phyloP scores from a whole-genome alignment of 208 protist genomes.

The Trypanosoma caninum region DNA sequence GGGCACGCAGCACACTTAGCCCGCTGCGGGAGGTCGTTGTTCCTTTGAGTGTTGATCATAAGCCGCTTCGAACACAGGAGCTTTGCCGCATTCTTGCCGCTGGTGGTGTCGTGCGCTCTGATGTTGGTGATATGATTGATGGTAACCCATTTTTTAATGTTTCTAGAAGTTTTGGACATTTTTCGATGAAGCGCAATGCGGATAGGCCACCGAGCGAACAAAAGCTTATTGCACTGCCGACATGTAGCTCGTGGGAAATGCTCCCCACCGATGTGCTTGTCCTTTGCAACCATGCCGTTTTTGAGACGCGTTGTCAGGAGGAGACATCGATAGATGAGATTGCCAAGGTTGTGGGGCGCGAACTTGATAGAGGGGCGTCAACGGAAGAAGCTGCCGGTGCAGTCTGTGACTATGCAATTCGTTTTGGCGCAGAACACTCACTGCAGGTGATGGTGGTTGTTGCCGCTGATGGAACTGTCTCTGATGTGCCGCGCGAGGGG shows the following conservation, averaged over 20 bases:
- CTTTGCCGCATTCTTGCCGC: constrained; percentile 63
- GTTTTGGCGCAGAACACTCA: constrained; percentile 65
- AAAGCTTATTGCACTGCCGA: constrained; percentile 71
- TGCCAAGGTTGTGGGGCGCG: constrained; percentile 54
- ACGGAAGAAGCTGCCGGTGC: constrained; percentile 56
- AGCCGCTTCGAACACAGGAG: constrained; percentile 44
- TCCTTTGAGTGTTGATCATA: constrained; percentile 71
- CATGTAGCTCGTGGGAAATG: constrained; percentile 71
- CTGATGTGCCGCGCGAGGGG: neutral
- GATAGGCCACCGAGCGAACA: constrained; percentile 57
- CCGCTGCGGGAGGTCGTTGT: constrained; percentile 51
- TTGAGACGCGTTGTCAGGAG: constrained; percentile 57
- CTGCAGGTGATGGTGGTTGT: constrained; percentile 77
- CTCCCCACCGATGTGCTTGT: constrained; percentile 68
- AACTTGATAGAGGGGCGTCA: constrained; percentile 28
- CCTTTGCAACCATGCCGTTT: constrained; percentile 67
- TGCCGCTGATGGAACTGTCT: constrained; percentile 14
- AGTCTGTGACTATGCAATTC: constrained; percentile 77
- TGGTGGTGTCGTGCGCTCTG: constrained; percentile 49
- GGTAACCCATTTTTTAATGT: constrained; percentile 74
- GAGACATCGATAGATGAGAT: constrained; percentile 76
- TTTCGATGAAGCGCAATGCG: constrained; percentile 71
- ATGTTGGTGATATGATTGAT: constrained; percentile 54
- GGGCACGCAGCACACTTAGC: constrained; percentile 40
- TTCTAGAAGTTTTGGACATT: constrained; percentile 76